phyloP scores from a whole-genome alignment of 1,284 basidiomycete genomes.

The Waitea zeae region DNA sequence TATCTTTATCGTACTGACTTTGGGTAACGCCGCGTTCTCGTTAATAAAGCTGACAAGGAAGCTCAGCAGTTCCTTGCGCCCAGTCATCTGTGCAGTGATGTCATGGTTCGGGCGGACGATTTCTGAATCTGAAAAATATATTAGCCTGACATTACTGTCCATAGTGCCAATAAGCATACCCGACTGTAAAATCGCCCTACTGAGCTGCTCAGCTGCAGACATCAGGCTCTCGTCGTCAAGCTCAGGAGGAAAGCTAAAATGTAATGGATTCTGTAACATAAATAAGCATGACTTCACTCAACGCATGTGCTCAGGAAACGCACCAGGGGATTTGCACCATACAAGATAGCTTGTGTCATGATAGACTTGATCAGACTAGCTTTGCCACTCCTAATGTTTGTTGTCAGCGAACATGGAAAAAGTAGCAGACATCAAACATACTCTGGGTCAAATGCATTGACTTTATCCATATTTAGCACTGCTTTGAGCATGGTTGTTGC shows the following conservation, averaged over 20 bases:
- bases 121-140: slow-evolving; percentile 38
- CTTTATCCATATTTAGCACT: slow-evolving; percentile 39
- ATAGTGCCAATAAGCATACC: slow-evolving; percentile 17
- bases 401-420: slow-evolving; percentile 1
- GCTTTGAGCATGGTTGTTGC: slow-evolving; percentile 52
- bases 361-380: slow-evolving; percentile 64
- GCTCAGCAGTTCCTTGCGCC: slow-evolving; percentile 58
- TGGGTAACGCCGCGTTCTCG: slow-evolving; percentile 61
- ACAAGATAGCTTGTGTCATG: slow-evolving; percentile 79
- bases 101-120: slow-evolving; percentile 69
- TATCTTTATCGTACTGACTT: slow-evolving; percentile 24
- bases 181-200: slow-evolving; percentile 56
- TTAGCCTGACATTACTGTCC: too few species aligned
- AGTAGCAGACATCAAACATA: slow-evolving; percentile 15
- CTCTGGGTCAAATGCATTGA: slow-evolving; percentile 39
- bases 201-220: slow-evolving; percentile 64
- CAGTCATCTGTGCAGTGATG: slow-evolving; percentile 61
- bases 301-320: slow-evolving; percentile 6
- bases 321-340: slow-evolving; percentile 51
- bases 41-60: slow-evolving; percentile 83
- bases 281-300: background rate
- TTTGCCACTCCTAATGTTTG: slow-evolving; percentile 29
- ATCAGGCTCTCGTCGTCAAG: slow-evolving; percentile 70
- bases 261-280: slow-evolving; percentile 52
- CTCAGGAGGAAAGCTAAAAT: slow-evolving; percentile 68